These are phyloP conservation scores for Boletus rubropictus DNA, from an alignment of 768 basidiomycete species.

Conservation along the genomic window DNA sequence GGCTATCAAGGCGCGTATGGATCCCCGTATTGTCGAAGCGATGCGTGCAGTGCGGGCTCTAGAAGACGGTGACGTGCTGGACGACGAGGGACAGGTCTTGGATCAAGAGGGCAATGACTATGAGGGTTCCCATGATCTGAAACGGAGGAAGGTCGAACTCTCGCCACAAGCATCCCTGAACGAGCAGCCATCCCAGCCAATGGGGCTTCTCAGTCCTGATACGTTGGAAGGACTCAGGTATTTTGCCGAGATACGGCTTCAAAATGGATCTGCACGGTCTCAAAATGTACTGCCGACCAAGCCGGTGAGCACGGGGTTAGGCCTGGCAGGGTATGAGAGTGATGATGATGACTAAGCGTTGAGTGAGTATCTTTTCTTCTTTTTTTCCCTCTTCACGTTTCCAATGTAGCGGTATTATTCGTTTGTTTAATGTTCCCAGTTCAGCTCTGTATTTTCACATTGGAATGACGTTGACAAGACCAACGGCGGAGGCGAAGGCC, in stretches of 20 bases:
- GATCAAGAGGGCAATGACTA: constrained; percentile 30
- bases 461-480: neutral
- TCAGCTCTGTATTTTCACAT: neutral
- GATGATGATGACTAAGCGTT: constrained; percentile 45
- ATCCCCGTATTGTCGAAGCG: constrained; percentile 84
- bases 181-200: constrained; percentile 34
- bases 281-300: constrained; percentile 29
- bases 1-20: constrained; percentile 79
- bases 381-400: neutral
- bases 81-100: constrained; percentile 33
- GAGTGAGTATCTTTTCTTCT: constrained; percentile 8
- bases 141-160: constrained; percentile 32
- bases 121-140: constrained; percentile 32
- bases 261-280: constrained; percentile 37
- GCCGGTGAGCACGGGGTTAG: constrained; percentile 41
- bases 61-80: constrained; percentile 64
- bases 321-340: constrained; percentile 73
- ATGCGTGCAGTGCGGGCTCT: constrained; percentile 80
- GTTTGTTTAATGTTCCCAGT: neutral
- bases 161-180: constrained; percentile 25
- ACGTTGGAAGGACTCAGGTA: constrained; percentile 88
- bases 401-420: neutral
- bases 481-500: neutral
- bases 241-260: constrained; percentile 80
- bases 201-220: constrained; percentile 72